Conservation (phyloP, 2,329 filamentous ascomycete genomes). For the Fusarium stilboides region DNA sequence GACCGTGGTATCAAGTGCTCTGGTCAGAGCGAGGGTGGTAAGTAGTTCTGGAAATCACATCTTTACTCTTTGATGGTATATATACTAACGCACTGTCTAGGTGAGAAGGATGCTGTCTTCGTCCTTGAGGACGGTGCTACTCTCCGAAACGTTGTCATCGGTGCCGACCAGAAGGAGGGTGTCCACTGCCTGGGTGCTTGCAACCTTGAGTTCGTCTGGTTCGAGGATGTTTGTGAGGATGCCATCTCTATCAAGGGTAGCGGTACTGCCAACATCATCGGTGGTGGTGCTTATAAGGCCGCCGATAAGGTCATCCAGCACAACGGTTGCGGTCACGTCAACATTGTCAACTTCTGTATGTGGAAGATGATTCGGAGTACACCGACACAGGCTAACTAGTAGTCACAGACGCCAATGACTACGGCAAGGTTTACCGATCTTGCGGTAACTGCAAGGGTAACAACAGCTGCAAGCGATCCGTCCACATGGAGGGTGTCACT, state of each 20-base stretch:
- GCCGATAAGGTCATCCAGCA: slow-evolving; percentile 64
- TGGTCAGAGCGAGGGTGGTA: slow-evolving; percentile 60
- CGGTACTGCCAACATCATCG: slow-evolving; percentile 57
- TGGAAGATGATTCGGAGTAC: no score
- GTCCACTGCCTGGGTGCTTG: slow-evolving; percentile 63
- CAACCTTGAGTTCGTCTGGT: slow-evolving; percentile 65
- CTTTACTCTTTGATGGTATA: rapidly evolving
- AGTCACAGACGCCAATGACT: slow-evolving; percentile 56
- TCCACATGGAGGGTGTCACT: slow-evolving; percentile 61
- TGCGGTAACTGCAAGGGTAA: slow-evolving; percentile 51
- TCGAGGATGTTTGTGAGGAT: slow-evolving; percentile 62
- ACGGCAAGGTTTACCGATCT: slow-evolving; percentile 59
- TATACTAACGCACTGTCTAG: neutral
- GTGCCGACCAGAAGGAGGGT: slow-evolving; percentile 61
- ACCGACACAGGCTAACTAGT: no score
- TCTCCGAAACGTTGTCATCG: slow-evolving; percentile 63
- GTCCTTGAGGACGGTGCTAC: slow-evolving; percentile 59
- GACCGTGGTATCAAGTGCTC: slow-evolving; percentile 60
- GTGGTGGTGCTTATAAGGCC: slow-evolving; percentile 62
- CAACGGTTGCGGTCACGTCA: slow-evolving; percentile 63
- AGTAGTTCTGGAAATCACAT: slow-evolving; percentile 6
- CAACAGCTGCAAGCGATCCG: slow-evolving; percentile 56
- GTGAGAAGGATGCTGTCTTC: slow-evolving; percentile 58
- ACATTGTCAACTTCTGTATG: slow-evolving; percentile 53
- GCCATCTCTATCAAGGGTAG: slow-evolving; percentile 44